A percentile compares a stretch with the other conserved stretches of the same genome.
Conservation (phyloP, 352 stramenopile species). For the Sclerospora graminicola region DNA sequence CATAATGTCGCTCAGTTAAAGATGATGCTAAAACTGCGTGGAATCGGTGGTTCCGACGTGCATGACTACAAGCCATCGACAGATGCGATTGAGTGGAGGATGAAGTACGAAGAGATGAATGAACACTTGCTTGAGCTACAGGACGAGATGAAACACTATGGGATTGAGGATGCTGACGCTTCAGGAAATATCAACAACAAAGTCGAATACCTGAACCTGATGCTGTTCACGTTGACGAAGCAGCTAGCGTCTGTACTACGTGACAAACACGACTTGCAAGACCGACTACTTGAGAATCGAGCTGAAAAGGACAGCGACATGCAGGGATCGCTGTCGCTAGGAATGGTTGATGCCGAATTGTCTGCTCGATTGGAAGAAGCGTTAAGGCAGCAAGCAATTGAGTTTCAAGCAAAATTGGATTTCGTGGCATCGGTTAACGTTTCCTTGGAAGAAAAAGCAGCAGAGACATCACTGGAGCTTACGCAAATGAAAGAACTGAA, state of each 20-base stretch:
- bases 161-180: constrained; percentile 2
- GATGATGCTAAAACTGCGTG: constrained; percentile 40
- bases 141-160: constrained; percentile 25
- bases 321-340: constrained; percentile 7
- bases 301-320: constrained; percentile 14
- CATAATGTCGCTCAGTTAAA: constrained; percentile 42
- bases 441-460: constrained; percentile 36
- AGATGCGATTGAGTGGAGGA: constrained; percentile 73
- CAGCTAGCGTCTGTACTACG: constrained; percentile 56
- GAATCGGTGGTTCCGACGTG: constrained; percentile 11
- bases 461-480: constrained; percentile 35
- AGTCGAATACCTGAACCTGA: constrained; percentile 53
- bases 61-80: constrained; percentile 49
- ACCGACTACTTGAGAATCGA: constrained; percentile 27
- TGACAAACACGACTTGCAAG: constrained; percentile 69
- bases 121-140: constrained; percentile 45
- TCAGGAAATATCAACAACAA: constrained; percentile 17
- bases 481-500: constrained; percentile 53
- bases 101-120: constrained; percentile 78
- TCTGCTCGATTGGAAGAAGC: constrained; percentile 27
- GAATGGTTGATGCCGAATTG: constrained; percentile 16
- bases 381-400: constrained; percentile 31
- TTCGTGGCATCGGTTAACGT: constrained; percentile 16
- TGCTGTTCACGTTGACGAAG: constrained; percentile 49
- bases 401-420: constrained; percentile 39